These are phyloP conservation scores for Talaromyces sp. DNA, from an alignment of 2,329 filamentous ascomycete species.

Conservation along the genomic window DNA sequence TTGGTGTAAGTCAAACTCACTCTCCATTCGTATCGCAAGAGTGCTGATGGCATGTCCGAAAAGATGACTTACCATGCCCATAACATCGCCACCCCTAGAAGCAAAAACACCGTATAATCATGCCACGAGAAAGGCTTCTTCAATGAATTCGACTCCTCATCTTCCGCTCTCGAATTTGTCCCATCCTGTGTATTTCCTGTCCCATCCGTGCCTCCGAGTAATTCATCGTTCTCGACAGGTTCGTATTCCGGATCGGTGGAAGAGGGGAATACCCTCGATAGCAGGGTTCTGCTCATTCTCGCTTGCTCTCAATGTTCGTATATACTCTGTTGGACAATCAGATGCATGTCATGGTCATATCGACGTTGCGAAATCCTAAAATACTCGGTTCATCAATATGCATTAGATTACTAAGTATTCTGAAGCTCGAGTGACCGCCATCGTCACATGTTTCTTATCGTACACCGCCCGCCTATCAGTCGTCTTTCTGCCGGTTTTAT, in stretches of 20 bases:
- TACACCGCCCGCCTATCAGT: constrained; percentile 6
- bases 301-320: background rate
- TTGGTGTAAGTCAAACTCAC: background rate
- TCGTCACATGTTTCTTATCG: constrained; percentile 8
- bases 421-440: background rate
- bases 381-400: background rate
- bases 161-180: background rate
- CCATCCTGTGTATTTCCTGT: constrained; percentile 5
- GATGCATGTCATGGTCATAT: background rate
- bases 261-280: constrained; percentile 16
- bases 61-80: constrained; percentile 79
- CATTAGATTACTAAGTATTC: background rate
- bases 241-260: constrained; percentile 23
- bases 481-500: constrained; percentile 1
- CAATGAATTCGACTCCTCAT: constrained; percentile 6
- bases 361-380: background rate
- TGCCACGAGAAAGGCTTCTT: constrained; percentile 67
- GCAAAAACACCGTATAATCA: constrained; percentile 79
- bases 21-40: too few species aligned
- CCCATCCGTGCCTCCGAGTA: constrained; percentile 13
- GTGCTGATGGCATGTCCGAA: background rate
- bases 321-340: background rate
- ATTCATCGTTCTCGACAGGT: constrained; percentile 24
- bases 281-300: constrained; percentile 4
- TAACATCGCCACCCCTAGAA: constrained; percentile 89